Conservation (phyloP, 2,329 filamentous ascomycete genomes). For the Epichloe gansuensis region DNA sequence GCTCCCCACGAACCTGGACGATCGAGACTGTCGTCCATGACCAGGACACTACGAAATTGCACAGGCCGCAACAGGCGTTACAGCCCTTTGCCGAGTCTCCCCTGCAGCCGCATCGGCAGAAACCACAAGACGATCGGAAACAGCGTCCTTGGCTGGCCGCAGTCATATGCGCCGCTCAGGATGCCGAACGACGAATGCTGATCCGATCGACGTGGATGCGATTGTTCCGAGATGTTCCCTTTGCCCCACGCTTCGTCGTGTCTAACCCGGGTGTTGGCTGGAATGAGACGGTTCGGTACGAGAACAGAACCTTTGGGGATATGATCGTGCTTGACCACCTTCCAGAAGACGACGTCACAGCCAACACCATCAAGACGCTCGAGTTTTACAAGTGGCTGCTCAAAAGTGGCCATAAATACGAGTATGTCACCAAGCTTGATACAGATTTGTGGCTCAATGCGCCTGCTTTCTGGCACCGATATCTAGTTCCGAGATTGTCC, state of each 20-base stretch:
- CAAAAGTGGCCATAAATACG: slow-evolving; percentile 11
- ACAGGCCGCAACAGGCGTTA: slow-evolving; percentile 8
- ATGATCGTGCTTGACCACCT: slow-evolving; percentile 22
- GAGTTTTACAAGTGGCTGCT: slow-evolving; percentile 21
- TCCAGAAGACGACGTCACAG: slow-evolving; percentile 17
- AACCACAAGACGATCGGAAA: not conserved
- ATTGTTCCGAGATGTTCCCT: slow-evolving; percentile 16
- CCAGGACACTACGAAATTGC: slow-evolving; percentile 1
- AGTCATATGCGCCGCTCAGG: slow-evolving; percentile 17
- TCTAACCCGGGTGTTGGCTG: slow-evolving; percentile 17
- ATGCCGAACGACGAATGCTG: slow-evolving; percentile 16
- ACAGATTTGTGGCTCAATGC: slow-evolving; percentile 21
- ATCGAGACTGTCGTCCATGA: slow-evolving; percentile 5
- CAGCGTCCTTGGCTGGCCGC: slow-evolving; percentile 16
- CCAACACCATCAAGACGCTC: slow-evolving; percentile 22
- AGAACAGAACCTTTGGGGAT: slow-evolving; percentile 21
- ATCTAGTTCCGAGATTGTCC: slow-evolving; percentile 13
- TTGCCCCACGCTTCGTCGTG: slow-evolving; percentile 19
- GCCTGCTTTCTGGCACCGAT: slow-evolving; percentile 18
- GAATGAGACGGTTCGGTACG: slow-evolving; percentile 14
- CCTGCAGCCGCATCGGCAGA: slow-evolving; percentile 4
- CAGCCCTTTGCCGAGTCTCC: slow-evolving; percentile 15
- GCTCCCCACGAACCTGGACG: slow-evolving; percentile 1
- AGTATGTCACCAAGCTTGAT: slow-evolving; percentile 21
- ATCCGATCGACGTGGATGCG: slow-evolving; percentile 22